These are phyloP conservation scores for Leishmania tropica DNA, from an alignment of 208 protist species.

Conservation along the genomic window DNA sequence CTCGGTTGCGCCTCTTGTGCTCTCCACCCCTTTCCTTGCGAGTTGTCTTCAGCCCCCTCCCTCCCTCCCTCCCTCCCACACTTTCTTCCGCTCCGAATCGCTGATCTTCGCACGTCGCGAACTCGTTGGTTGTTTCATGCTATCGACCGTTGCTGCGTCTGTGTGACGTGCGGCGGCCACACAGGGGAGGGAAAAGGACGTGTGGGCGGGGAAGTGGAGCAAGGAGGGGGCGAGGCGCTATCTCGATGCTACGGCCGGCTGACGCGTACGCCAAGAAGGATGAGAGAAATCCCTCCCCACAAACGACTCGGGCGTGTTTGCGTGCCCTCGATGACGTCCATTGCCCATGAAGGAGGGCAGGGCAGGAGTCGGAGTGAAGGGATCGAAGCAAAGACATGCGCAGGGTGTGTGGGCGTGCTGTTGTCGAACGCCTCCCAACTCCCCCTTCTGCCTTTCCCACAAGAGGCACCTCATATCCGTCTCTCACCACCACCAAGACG, in stretches of 20 bases:
- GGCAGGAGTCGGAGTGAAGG: not conserved
- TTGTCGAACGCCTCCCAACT: not conserved
- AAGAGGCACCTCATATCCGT: not conserved
- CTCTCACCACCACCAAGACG: not conserved
- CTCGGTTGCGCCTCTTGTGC: not conserved
- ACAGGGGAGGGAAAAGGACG: not conserved
- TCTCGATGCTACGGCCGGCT: not conserved
- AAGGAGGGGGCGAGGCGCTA: not conserved
- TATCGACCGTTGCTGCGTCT: not conserved
- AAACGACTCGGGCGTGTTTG: not conserved
- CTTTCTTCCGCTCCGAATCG: not conserved
- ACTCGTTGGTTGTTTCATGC: not conserved
- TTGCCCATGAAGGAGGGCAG: not conserved
- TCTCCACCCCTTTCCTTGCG: not conserved
- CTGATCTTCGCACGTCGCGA: not conserved
- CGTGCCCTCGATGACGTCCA: not conserved
- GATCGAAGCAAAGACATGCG: not conserved
- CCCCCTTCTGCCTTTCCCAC: not conserved
- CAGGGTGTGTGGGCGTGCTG: not conserved
- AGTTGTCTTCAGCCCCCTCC: not conserved
- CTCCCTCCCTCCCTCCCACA: not conserved
- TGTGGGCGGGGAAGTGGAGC: not conserved
- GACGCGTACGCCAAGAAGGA: not conserved
- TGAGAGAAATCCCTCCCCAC: not conserved
- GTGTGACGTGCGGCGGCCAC: not conserved